Evolutionary conservation across 2,329 filamentous ascomycete genomes (phyloP), one percentile per base, ranked within the genome.

Genomic region (Hypocreales sp.): DNA sequence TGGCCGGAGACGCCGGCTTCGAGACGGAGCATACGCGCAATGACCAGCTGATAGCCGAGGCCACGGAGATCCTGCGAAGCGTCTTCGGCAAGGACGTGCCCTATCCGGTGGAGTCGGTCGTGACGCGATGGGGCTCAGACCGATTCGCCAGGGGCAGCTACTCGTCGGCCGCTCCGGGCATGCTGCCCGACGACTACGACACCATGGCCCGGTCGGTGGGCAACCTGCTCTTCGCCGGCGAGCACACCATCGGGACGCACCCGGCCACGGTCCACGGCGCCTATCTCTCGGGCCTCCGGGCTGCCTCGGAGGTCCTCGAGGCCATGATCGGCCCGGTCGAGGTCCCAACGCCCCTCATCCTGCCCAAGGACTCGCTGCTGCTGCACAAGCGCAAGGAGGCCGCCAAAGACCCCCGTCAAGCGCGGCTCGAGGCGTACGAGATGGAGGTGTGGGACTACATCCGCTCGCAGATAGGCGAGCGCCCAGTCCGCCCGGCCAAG

Each of bases 221-320:
- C 18, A 92, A 92, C 37, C 60, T 98, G 7, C 82, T 87, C 52
- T 98, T 98, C 51, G 90, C 87, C 11, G 90, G 90, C 25, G 90
- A 98, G 53, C 90, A 93, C 34, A 98, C 92, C 1, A 94, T 81
- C 40, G 84, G 82, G 25, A 93, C 84, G 1, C 86, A 98, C 47
- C 90, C 92, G 9, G 90, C 92, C 18, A 98, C 90, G 3, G 90
- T 98, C 1, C 90, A 98, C 40, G 90, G 90, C 5, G 92, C 90
- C 7, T 98, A 95, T 46, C 61, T 98, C 4, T 94, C 90, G 2
- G 92, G 90, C 3, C 62, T 98, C 5, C 76, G 90, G 26, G 90
- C 79, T 4, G 90, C 90, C 8, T 77, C 80, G 4, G 86, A 95
- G 44, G 69, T 98, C 3, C 60, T 93, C 20, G 76, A 87, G 29